Conservation (phyloP, 177 flowering plant genomes). For the Vitis hybrid region DNA sequence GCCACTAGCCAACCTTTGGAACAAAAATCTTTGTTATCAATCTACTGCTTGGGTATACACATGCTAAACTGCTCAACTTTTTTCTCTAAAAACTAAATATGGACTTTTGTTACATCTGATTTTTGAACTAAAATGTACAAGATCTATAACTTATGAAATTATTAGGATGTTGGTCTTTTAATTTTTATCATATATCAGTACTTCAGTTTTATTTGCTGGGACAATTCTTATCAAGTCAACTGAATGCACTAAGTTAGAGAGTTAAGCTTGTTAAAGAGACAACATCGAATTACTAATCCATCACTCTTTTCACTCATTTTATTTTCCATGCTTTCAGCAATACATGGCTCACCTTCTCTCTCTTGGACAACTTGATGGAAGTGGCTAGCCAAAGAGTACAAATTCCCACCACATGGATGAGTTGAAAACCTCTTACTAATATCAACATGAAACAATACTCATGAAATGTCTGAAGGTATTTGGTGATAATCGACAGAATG, state of each 20-base stretch:
- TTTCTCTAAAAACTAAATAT: no score
- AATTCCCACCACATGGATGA: background rate
- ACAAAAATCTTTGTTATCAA: no score
- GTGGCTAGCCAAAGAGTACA: constrained; percentile 31
- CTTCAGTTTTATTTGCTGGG: background rate
- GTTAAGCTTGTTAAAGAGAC: background rate
- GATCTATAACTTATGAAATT: background rate
- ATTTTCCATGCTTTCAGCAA: constrained; percentile 48
- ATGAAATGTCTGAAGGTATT: background rate
- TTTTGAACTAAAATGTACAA: background rate
- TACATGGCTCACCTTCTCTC: constrained; percentile 90
- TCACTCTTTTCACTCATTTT: background rate
- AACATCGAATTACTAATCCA: background rate
- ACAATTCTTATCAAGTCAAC: background rate
- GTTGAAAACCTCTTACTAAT: background rate
- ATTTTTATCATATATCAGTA: background rate
- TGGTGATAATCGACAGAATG: no score
- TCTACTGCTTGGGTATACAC: no score
- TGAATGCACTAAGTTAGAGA: background rate
- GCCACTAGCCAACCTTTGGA: no score
- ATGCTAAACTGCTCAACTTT: no score
- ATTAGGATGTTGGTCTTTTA: background rate
- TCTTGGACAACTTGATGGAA: constrained; percentile 78
- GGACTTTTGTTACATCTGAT: no score
- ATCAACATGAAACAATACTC: background rate